phyloP scores from a whole-genome alignment of 306 rosid species.

The Coriaria nepalensis region DNA sequence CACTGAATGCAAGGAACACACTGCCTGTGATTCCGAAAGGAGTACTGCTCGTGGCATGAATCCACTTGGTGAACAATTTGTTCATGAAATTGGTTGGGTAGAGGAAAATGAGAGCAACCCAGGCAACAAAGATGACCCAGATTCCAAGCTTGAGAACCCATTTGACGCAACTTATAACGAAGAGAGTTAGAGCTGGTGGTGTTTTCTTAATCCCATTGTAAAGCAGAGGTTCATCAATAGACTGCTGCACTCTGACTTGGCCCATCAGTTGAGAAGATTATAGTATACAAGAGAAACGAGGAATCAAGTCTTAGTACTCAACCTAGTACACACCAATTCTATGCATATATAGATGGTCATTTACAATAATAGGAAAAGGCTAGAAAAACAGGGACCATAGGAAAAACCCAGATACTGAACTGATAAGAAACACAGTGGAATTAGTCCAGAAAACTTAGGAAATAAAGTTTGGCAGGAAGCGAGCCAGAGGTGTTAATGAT shows the following conservation, averaged over 20 bases:
- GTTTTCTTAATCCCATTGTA: slow-evolving; percentile 12
- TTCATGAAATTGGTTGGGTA: slow-evolving; percentile 26
- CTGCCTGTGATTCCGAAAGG: slow-evolving; percentile 61
- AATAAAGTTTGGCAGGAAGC: too few relatives aligned
- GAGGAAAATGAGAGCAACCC: slow-evolving; percentile 44
- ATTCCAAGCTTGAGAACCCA: slow-evolving; percentile 40
- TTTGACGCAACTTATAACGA: slow-evolving; percentile 25
- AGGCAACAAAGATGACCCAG: slow-evolving; percentile 32
- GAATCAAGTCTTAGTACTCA: too few relatives aligned
- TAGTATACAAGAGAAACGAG: too few relatives aligned
- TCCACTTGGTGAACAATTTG: slow-evolving; percentile 14
- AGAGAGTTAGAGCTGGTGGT: background rate
- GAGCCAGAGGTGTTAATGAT: too few relatives aligned
- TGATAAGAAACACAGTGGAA: too few relatives aligned
- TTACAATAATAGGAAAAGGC: too few relatives aligned
- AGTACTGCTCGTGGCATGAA: slow-evolving; percentile 15
- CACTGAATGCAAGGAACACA: slow-evolving; percentile 35
- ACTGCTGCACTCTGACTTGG: background rate
- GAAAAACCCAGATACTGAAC: too few relatives aligned
- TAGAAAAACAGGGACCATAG: too few relatives aligned
- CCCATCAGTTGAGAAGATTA: too few relatives aligned
- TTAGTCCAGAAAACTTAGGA: too few relatives aligned
- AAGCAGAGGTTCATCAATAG: slow-evolving; percentile 36
- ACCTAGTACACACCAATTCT: too few relatives aligned
- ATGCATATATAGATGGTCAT: too few relatives aligned